These are phyloP conservation scores for Arxiozyma bovina DNA, from an alignment of 1,139 yeast species.

Conservation along the genomic window DNA sequence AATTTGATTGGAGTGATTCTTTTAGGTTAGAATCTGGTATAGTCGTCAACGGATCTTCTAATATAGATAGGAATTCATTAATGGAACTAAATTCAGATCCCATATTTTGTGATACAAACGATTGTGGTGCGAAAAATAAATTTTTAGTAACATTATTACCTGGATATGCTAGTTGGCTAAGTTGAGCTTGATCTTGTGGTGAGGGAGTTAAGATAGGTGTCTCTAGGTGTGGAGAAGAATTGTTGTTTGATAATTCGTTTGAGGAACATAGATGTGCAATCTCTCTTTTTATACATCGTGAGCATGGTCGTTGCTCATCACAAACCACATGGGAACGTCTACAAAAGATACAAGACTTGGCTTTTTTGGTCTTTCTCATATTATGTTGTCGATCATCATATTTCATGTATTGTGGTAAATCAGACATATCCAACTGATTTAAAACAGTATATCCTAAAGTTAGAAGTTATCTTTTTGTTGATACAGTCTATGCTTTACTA, in stretches of 20 bases:
- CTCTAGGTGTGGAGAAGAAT: slow-evolving; percentile 18
- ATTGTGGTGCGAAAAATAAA: slow-evolving; percentile 33
- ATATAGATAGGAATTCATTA: slow-evolving; percentile 82
- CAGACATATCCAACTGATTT: not conserved
- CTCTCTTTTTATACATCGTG: slow-evolving; percentile 76
- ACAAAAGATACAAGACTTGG: slow-evolving; percentile 76
- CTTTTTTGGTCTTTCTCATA: slow-evolving; percentile 9
- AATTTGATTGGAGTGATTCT: not conserved
- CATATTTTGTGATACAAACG: slow-evolving; percentile 83
- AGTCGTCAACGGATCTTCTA: slow-evolving; percentile 61
- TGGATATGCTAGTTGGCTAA: not conserved
- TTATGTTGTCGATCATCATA: not conserved
- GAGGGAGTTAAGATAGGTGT: not conserved
- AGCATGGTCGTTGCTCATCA: slow-evolving; percentile 79
- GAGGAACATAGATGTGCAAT: slow-evolving; percentile 87
- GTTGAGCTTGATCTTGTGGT: not conserved
- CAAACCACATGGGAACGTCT: slow-evolving; percentile 93
- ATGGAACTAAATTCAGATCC: slow-evolving; percentile 88
- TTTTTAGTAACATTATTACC: not conserved
- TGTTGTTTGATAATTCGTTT: slow-evolving; percentile 33
- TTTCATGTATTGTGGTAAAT: not conserved
- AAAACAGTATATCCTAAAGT: too few relatives aligned
- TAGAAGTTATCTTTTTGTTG: not conserved
- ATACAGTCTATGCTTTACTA: too few relatives aligned
- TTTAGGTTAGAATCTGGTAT: slow-evolving; percentile 2